Evolutionary conservation across 2,329 filamentous ascomycete species (phyloP).

Genomic region (Trichophyton rubrum): DNA sequence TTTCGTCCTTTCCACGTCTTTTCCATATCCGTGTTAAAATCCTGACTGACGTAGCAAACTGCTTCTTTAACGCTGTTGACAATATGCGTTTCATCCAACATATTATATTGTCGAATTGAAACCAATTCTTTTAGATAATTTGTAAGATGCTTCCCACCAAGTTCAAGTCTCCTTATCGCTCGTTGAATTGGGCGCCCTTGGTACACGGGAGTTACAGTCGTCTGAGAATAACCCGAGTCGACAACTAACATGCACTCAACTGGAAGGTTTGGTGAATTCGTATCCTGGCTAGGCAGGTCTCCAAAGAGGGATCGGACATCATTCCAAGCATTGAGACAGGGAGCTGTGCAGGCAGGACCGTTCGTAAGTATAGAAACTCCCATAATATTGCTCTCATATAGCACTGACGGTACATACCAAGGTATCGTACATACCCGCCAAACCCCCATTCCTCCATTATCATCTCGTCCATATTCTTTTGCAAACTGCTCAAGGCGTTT

Average conservation of each 20-base stretch:
- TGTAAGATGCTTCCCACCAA: constrained; percentile 85
- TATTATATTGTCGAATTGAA: constrained; percentile 84
- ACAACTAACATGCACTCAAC: constrained; percentile 76
- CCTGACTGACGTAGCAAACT: constrained; percentile 66
- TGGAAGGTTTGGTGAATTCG: constrained; percentile 37
- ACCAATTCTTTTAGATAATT: constrained; percentile 85
- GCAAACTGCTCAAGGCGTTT: constrained; percentile 66
- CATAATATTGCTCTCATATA: not conserved
- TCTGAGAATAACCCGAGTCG: constrained; percentile 87
- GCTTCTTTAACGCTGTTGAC: constrained; percentile 95
- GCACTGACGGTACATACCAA: constrained; percentile 42
- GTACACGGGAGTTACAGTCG: constrained; percentile 76
- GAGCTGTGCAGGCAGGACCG: constrained; percentile 36
- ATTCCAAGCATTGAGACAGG: constrained; percentile 70
- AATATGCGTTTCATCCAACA: constrained; percentile 85
- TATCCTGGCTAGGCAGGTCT: constrained; percentile 37
- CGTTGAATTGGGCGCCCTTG: constrained; percentile 67
- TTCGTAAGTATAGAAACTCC: not conserved
- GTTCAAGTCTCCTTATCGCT: constrained; percentile 70
- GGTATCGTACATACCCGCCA: constrained; percentile 64
- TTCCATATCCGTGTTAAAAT: constrained; percentile 70
- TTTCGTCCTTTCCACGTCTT: constrained; percentile 60
- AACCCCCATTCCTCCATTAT: constrained; percentile 97
- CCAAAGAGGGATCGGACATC: constrained; percentile 59
- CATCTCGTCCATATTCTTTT: constrained; percentile 88